These are phyloP conservation scores for Candida sanyaensis DNA, from an alignment of 1,139 yeast genomes.

Conservation along the genomic window DNA sequence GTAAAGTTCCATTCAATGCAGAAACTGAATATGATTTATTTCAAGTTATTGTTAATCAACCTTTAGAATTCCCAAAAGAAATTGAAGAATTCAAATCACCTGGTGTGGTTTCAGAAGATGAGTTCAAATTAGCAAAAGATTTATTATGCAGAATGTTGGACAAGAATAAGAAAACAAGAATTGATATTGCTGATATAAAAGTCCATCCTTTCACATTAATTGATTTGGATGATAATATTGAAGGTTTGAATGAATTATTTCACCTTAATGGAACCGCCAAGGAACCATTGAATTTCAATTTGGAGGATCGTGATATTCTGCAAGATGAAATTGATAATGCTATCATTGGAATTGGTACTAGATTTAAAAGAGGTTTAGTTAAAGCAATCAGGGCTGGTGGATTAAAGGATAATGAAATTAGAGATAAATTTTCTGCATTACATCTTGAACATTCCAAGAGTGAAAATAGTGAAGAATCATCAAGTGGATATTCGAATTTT, in stretches of 20 bases:
- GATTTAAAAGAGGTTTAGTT: constrained; percentile 61
- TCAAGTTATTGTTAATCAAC: constrained; percentile 72
- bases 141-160: constrained; percentile 62
- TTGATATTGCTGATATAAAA: constrained; percentile 74
- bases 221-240: constrained; percentile 53
- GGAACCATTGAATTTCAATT: constrained; percentile 12
- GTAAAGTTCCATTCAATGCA: constrained; percentile 87
- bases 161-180: constrained; percentile 70
- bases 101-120: constrained; percentile 42
- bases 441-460: constrained; percentile 30
- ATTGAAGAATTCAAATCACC: constrained; percentile 42
- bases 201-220: constrained; percentile 74
- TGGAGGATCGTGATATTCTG: constrained; percentile 28
- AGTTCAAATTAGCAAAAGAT: constrained; percentile 66
- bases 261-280: constrained; percentile 25
- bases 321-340: constrained; percentile 74
- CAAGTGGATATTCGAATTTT: constrained; percentile 18
- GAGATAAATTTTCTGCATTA: constrained; percentile 24
- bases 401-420: constrained; percentile 26
- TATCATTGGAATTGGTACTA: constrained; percentile 74
- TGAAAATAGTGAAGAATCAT: constrained; percentile 40
- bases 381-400: constrained; percentile 47
- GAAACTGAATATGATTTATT: constrained; percentile 86
- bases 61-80: constrained; percentile 60
- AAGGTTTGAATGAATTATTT: constrained; percentile 39